Evolutionary conservation across 805 yeast species (phyloP).

Genomic region (Starmerella cellae): DNA sequence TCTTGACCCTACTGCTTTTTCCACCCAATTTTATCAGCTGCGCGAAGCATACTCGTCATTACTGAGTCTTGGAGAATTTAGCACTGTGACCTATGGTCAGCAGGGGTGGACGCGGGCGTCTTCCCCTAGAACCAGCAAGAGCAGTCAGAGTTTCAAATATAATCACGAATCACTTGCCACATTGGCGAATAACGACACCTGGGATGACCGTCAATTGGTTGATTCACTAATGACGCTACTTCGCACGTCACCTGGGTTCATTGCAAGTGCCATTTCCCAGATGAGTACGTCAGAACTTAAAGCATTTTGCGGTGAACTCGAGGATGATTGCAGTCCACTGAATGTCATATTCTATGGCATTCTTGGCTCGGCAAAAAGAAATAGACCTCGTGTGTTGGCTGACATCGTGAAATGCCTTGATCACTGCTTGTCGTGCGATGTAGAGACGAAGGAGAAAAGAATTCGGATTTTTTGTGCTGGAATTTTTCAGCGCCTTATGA

Average conservation of each 20-base stretch:
- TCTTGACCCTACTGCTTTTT: slow-evolving; percentile 15
- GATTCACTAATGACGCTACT: slow-evolving; percentile 26
- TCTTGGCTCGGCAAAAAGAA: slow-evolving; percentile 20
- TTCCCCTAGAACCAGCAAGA: no score
- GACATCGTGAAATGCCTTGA: slow-evolving; percentile 8
- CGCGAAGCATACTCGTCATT: slow-evolving; percentile 18
- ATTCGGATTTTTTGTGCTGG: neutral
- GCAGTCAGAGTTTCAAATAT: no score
- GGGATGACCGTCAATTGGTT: slow-evolving; percentile 24
- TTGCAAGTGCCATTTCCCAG: slow-evolving; percentile 23
- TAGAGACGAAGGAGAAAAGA: neutral
- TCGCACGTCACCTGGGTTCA: slow-evolving; percentile 27
- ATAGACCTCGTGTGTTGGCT: slow-evolving; percentile 23
- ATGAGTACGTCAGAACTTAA: slow-evolving; percentile 18
- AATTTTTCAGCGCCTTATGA: slow-evolving; percentile 4
- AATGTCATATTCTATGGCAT: slow-evolving; percentile 25
- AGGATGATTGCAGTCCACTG: slow-evolving; percentile 20
- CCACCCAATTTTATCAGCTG: slow-evolving; percentile 16
- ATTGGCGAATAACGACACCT: no score
- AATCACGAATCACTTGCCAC: no score
- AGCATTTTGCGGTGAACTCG: slow-evolving; percentile 17
- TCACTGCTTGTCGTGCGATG: neutral
- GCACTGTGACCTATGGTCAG: slow-evolving; percentile 6
- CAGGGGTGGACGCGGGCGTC: slow-evolving; percentile 13
- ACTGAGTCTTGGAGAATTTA: slow-evolving; percentile 5